Evolutionary conservation across 257 asterid species (phyloP), one percentile per base, ranked within the genome.

Genomic region (Agastache rugosa): DNA sequence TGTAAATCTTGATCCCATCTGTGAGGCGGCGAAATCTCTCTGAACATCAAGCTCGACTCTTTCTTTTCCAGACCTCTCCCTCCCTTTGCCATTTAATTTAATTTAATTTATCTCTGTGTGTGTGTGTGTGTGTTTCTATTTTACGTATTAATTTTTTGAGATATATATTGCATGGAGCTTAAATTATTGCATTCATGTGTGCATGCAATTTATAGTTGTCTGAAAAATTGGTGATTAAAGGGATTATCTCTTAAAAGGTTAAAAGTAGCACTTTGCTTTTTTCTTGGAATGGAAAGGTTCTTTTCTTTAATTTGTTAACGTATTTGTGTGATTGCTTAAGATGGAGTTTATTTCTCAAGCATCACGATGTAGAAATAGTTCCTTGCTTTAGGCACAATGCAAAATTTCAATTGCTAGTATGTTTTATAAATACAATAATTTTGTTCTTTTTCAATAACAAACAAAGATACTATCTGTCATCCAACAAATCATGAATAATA

Each of bases 1-100:
- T 37, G 50, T 1, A 41, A 59, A 70, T 81, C 80, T 12, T 77
- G 75, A 37, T 50, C 69, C 85, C 85, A 81, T 53, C 11, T 65
- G 45, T 81, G 82, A 74, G 85, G 85, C 3, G 85, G 83, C 34
- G 74, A 59, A 8, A 81, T 78, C 80, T 78, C 72, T 69, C 48
- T 70, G 19, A 81, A 81, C 85, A 73, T 69, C 58, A 74, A 69
- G 75, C 85, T 81, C 16, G 82, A 81, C 10, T 69, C 63, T 17
- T 63, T 67, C 75, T 71, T 77, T 4, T 48, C 75, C 47, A 77
- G 54, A 45, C 62, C 65, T 34, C 11, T 80, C 22, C 1, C 74
- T 50, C n/a, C 25, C 60, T n/a, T 64, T 22, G 68, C 74, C 79
- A 75, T 66, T 58, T 64, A 41, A 10, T 20, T 9, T 22, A 19